A percentile compares a stretch with the other conserved stretches of the same genome.
Conservation (phyloP, 192 early-diverging fungal species). For the Chytriomyces confervae region DNA sequence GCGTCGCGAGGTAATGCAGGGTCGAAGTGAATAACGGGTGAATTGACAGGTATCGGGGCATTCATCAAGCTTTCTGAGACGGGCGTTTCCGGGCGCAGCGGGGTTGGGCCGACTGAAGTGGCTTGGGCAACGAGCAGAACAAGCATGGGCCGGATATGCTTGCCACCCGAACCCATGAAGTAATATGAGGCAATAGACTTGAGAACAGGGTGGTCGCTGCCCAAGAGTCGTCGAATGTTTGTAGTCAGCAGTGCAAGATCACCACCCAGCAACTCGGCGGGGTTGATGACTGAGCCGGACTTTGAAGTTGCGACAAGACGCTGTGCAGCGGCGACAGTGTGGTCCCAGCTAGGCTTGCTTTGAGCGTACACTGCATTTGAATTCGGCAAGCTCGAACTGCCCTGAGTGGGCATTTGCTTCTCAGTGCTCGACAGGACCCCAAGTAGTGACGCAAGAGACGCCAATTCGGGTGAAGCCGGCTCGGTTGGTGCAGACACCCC, state of each 20-base stretch:
- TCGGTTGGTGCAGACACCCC: no score
- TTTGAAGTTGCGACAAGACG: neutral
- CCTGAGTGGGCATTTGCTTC: no score
- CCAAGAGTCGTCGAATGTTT: constrained; percentile 83
- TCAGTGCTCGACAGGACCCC: no score
- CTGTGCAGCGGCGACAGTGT: neutral
- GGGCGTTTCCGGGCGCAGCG: neutral
- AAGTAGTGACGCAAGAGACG: no score
- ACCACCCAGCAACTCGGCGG: constrained; percentile 76
- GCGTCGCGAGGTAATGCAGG: neutral
- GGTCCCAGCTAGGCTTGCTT: constrained; percentile 1
- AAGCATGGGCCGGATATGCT: constrained; percentile 90
- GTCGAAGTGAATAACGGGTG: neutral
- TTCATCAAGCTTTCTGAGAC: constrained; percentile 12
- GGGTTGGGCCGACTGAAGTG: neutral
- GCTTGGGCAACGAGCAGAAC: constrained; percentile 91
- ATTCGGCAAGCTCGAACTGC: no score
- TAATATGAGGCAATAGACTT: constrained; percentile 90
- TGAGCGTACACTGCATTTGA: neutral
- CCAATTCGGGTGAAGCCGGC: neutral
- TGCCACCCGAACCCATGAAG: constrained; percentile 77
- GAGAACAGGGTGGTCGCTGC: constrained; percentile 87
- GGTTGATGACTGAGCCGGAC: constrained; percentile 59
- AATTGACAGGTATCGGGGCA: constrained; percentile 12
- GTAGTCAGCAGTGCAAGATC: constrained; percentile 85